Base-by-base conservation (phyloP, 2,329 filamentous ascomycete species). In the Stachybotrys echinatus region DNA sequence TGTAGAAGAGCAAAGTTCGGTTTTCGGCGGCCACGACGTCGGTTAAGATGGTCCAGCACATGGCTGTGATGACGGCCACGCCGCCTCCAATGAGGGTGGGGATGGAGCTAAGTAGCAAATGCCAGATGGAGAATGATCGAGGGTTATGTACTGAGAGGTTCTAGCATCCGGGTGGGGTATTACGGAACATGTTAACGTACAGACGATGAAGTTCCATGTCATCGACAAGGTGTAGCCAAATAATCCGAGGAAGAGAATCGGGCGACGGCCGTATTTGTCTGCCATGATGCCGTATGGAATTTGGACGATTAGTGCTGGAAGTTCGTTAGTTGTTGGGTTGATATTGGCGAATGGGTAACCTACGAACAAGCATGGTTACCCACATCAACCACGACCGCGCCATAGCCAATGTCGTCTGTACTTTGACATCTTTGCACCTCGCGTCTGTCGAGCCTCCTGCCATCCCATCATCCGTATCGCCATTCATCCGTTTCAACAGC, bases 361-460 rank as follows among this genome's bases (percentile, higher is more conserved):
- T n/a, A n/a, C 69, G 55, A 44, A 69, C 62, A 7, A 63, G 59
- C 50, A 72, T 71, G 23, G 77, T 71, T 27, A 78, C 64, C 2
- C 74, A 71, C 19, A 63, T 54, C 42, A 65, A 56, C 69, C 74
- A 77, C 1, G 77, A 78, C 37, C 70, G 68, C n/a, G 82, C 63
- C 67, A 75, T 73, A 12, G 79, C 77, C 40, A 83, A 64, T 18
- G 71, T 68, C 22, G 72, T 68, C 55, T 83, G 79, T 1, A 83
- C 75, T 3, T 65, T 61, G 0, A 66, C 59, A 3, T 62, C 60
- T 57, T 83, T 82, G 65, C 80, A 83, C 5, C 69, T 64, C 40
- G 65, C 58, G 50, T 79, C 75, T 3, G 63, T n/a, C n/a, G 48
- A 58, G 63, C 53, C 4, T 47, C 58, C 42, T 51, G 48, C 44